Base-by-base conservation (phyloP, 2,329 filamentous ascomycete genomes). In the Paracoccidioides brasiliensis region DNA sequence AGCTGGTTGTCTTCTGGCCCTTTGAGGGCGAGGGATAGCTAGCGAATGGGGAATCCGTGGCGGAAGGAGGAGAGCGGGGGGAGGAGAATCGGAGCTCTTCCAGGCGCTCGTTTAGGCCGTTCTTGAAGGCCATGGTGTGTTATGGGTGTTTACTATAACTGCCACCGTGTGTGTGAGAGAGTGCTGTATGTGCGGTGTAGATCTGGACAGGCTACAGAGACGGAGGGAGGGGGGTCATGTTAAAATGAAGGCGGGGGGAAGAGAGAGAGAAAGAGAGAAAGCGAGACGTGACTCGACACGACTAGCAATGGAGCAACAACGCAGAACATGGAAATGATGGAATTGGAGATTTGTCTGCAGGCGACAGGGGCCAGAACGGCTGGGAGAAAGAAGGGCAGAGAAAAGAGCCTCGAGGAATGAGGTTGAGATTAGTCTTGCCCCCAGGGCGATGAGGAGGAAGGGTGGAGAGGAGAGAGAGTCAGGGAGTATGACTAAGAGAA, bases 41-140 rank as follows among this genome's bases (percentile, higher is more conserved):
- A 67, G 84, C 82, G 74, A 90, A 87, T 61, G 84, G 76, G 65
- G 81, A 75, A 66, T 95, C 22, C 22, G 22, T 22, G 22, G 22
- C 89, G 73, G 85, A 86, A 64, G 84, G 82, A 55, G 88, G 82
- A 63, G 87, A 87, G 72, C 86, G 83, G 72, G 90, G 84, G 67
- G 80, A 80, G 64, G 85, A 83, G 73, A 86, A 90, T 69, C 85
- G 84, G 72, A 88, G 77, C 73, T 90, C 86, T 73, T 91, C 87
- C 80, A 88, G 86, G 69, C 80, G 77, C 65, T 82, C 80, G 67
- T 75, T 80, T 67, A 80, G 72, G 66, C 78, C 78, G 67, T 79
- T 78, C 62, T 80, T 80, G 72, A 80, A 85, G 62, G 82, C 80
- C 83, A 86, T 86, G 22, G 22, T 56, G 58, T 61, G 57, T 57